Conservation (phyloP, 805 yeast species). For the Lipomyces yamanashiensis region DNA sequence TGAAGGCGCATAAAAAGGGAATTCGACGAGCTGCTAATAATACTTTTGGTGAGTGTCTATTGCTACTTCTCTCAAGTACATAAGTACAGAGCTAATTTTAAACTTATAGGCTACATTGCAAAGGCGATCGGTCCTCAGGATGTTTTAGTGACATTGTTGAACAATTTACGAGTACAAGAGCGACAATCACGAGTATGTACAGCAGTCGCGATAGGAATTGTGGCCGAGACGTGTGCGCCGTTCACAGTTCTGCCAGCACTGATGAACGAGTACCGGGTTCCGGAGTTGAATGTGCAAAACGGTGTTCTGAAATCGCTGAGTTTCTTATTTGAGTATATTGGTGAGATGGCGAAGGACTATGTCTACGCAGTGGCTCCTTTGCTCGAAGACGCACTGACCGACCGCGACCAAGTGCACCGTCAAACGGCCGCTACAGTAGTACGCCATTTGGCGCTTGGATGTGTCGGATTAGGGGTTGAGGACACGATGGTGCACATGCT, state of each 20-base stretch:
- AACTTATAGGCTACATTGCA: slow-evolving; percentile 59
- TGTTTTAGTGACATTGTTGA: slow-evolving; percentile 79
- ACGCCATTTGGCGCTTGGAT: slow-evolving; percentile 77
- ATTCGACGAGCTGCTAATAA: slow-evolving; percentile 84
- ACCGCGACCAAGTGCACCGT: slow-evolving; percentile 88
- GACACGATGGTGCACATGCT: slow-evolving; percentile 83
- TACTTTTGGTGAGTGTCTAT: slow-evolving; percentile 68
- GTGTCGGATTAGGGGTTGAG: slow-evolving; percentile 74
- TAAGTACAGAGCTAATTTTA: neutral
- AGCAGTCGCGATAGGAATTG: slow-evolving; percentile 96
- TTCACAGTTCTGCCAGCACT: slow-evolving; percentile 92
- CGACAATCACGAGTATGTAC: slow-evolving; percentile 96
- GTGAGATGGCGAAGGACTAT: slow-evolving; percentile 78
- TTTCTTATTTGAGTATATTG: slow-evolving; percentile 90
- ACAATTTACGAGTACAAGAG: slow-evolving; percentile 88
- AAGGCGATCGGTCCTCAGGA: slow-evolving; percentile 95
- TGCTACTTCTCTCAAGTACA: neutral
- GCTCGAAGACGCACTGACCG: slow-evolving; percentile 85
- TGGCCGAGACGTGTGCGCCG: slow-evolving; percentile 91
- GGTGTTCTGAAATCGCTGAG: slow-evolving; percentile 91
- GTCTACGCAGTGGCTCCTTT: slow-evolving; percentile 78
- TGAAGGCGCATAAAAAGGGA: slow-evolving; percentile 75
- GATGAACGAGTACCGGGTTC: slow-evolving; percentile 92
- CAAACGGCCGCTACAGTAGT: slow-evolving; percentile 93
- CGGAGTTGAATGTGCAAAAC: slow-evolving; percentile 91